Conservation (phyloP, 108 stramenopile species). For the Pseudonitzschia delicatissima region DNA sequence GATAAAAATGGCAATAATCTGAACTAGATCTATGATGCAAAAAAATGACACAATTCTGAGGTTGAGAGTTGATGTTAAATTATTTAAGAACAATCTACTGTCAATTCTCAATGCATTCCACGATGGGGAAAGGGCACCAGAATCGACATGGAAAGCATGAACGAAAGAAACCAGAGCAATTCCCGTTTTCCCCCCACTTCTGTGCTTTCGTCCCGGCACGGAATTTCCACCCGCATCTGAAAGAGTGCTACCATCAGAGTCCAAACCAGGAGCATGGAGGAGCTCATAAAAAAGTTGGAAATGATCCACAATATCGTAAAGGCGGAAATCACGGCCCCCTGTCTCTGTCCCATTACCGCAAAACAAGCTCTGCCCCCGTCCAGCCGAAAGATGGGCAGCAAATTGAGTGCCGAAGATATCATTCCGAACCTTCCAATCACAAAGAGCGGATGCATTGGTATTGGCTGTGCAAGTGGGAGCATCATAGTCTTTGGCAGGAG, state of each 20-base stretch:
- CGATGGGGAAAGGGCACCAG: conserved; percentile 65
- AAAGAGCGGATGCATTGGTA: conserved; percentile 85
- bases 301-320: conserved; percentile 41
- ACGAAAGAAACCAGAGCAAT: conserved; percentile 35
- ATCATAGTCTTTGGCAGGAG: conserved; percentile 67
- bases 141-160: conserved; percentile 40
- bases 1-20: not conserved
- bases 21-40: too few relatives aligned
- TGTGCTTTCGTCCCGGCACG: conserved; percentile 65
- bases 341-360: conserved; percentile 59
- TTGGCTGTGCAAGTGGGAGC: conserved; percentile 64
- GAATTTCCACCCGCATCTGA: conserved; percentile 61
- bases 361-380: conserved; percentile 86
- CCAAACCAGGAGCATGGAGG: conserved; percentile 51
- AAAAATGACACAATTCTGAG: too few relatives aligned
- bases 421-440: conserved; percentile 83
- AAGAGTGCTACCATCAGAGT: conserved; percentile 51
- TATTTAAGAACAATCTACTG: too few relatives aligned
- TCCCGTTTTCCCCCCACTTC: conserved; percentile 45
- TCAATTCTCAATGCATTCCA: not conserved
- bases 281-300: conserved; percentile 34
- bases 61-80: too few relatives aligned
- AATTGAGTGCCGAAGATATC: conserved; percentile 75
- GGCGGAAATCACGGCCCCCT: conserved; percentile 40
- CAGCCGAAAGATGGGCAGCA: conserved; percentile 85